phyloP scores from a whole-genome alignment of 2,329 filamentous ascomycete genomes.

The Scytalidium sp. region DNA sequence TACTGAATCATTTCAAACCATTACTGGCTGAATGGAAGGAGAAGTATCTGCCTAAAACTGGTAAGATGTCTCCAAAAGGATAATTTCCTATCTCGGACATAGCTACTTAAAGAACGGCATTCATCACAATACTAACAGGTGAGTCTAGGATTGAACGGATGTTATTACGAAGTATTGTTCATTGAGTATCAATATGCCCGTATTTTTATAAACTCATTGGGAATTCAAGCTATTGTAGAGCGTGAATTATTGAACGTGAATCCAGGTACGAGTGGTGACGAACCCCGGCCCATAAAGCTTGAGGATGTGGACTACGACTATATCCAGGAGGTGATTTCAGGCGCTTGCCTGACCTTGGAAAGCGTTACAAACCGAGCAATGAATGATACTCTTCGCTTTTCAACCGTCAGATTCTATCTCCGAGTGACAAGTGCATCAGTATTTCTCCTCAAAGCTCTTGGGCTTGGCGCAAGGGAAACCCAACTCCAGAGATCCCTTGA shows the following conservation, averaged over 20 bases:
- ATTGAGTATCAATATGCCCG: slow-evolving; percentile 49
- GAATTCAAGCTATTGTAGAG: slow-evolving; percentile 55
- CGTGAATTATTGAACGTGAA: slow-evolving; percentile 34
- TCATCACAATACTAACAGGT: slow-evolving; percentile 13
- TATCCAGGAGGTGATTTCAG: slow-evolving; percentile 53
- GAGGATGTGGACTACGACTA: slow-evolving; percentile 51
- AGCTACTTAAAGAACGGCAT: too few species aligned
- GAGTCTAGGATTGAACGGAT: not conserved
- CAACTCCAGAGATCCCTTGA: slow-evolving; percentile 7
- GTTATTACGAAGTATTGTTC: slow-evolving; percentile 29
- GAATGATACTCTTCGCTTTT: slow-evolving; percentile 43
- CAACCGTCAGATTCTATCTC: slow-evolving; percentile 50
- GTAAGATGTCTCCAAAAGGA: not conserved
- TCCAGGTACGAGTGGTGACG: slow-evolving; percentile 18
- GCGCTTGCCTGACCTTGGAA: slow-evolving; percentile 47
- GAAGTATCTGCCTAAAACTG: slow-evolving; percentile 19
- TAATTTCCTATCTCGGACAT: not conserved
- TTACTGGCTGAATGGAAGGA: slow-evolving; percentile 36
- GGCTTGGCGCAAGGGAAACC: slow-evolving; percentile 6
- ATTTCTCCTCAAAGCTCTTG: slow-evolving; percentile 28
- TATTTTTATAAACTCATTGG: slow-evolving; percentile 43
- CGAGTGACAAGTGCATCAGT: slow-evolving; percentile 53
- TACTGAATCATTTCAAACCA: slow-evolving; percentile 43
- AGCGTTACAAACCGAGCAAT: slow-evolving; percentile 46
- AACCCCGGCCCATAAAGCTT: slow-evolving; percentile 35